These are phyloP conservation scores for Papiliotrema flavescens DNA, from an alignment of 1,284 basidiomycete species.

Conservation along the genomic window DNA sequence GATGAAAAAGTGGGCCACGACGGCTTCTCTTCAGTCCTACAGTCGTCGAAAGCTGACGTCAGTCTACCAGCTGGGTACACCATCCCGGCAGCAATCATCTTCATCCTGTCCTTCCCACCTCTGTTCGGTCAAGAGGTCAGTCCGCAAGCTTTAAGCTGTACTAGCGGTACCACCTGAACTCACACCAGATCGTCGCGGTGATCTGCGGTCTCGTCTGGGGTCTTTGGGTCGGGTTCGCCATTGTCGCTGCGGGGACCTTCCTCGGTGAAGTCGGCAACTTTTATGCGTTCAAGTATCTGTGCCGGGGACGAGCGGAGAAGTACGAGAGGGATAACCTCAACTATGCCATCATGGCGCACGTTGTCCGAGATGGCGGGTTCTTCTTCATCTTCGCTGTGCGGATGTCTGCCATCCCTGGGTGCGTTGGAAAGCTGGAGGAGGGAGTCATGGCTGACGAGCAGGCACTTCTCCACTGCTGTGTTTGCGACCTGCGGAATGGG, in stretches of 20 bases:
- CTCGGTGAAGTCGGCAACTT: conserved; percentile 44
- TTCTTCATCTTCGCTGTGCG: conserved; percentile 68
- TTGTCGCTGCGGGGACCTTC: conserved; percentile 40
- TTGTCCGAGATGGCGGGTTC: conserved; percentile 76
- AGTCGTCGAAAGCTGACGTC: conserved; percentile 2
- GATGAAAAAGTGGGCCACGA: conserved; percentile 57
- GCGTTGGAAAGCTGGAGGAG: conserved; percentile 7
- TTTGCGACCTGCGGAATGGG: conserved; percentile 76
- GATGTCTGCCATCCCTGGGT: conserved; percentile 73
- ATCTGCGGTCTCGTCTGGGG: conserved; percentile 46
- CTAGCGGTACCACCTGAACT: neutral
- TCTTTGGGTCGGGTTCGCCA: conserved; percentile 46
- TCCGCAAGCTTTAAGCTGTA: neutral
- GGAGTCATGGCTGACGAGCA: conserved; percentile 1
- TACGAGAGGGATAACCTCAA: conserved; percentile 65
- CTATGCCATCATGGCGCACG: conserved; percentile 72
- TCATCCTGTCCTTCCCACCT: conserved; percentile 47
- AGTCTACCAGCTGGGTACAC: conserved; percentile 63
- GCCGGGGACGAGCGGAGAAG: conserved; percentile 62
- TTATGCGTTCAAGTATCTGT: conserved; percentile 50
- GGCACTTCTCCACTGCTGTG: conserved; percentile 56
- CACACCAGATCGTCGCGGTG: conserved; percentile 39
- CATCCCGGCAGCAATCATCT: conserved; percentile 63
- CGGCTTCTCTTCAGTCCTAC: neutral
- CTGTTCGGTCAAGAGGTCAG: conserved; percentile 45